Base-by-base conservation (phyloP, 371 early-diverging fungal genomes). In the Conidiobolus incongruus region DNA sequence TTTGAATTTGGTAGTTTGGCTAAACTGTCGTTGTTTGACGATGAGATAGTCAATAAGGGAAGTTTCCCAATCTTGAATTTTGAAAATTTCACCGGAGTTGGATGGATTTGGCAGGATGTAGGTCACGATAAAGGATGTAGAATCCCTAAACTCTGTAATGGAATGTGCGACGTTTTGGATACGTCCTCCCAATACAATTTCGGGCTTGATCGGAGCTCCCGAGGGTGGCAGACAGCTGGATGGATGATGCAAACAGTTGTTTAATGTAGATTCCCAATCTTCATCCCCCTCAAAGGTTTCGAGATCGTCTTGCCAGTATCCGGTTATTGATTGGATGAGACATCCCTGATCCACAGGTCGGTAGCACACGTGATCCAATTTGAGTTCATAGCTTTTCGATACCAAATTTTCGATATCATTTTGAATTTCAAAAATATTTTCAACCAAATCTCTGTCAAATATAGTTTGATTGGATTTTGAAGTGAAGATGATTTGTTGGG, bases 281-380 rank as follows among this genome's bases (percentile, higher is more conserved):
- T 42, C 51, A 12, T 51, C 54, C 0, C 57, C 53, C 31, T 67
- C 59, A 41, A 78, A 74, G 7, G 51, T 48, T 19, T 37, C 39
- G 5, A 65, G 48, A 39, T 74, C 68, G n/a, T 66, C 59, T 46
- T 69, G 60, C 74, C 75, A 80, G 49, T 77, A 80, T 0, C 77
- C 78, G 7, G 81, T 72, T 5, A 77, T 64, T 1, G 77, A 76
- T 46, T 78, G 76, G 13, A 75, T 58, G 23, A 74, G 66, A 47
- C 81, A 81, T 1, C 56, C 69, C 28, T 70, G 68, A 1, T 68
- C 72, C 15, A 58, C 67, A 2, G 81, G 81, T 41, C 69, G 66
- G 36, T 75, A 63, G 46, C 81, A 81, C 13, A 81, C 54, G 40
- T 78, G 73, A 20, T 64, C 52, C 13, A 81, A 50, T 0, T 60